These are phyloP conservation scores for Exsudoporus frostii DNA, from an alignment of 768 basidiomycete species.

Conservation along the genomic window DNA sequence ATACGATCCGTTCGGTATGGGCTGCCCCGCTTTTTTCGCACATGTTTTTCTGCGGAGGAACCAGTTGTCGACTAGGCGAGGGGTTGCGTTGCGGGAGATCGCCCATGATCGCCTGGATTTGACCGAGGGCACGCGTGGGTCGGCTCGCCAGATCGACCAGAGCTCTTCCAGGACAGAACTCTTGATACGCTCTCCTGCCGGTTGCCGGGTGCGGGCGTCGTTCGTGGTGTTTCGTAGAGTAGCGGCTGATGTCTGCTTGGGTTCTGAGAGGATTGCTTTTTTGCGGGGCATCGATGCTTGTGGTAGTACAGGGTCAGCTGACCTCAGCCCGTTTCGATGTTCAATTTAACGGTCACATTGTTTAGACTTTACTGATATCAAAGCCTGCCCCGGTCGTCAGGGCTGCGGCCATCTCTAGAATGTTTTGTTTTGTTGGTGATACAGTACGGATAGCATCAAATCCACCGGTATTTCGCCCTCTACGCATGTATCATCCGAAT, in stretches of 20 bases:
- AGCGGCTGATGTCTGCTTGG: neutral
- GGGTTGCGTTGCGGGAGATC: slow-evolving; percentile 16
- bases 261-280: neutral
- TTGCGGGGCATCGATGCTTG: slow-evolving; percentile 13
- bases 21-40: slow-evolving; percentile 24
- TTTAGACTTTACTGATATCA: neutral
- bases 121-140: slow-evolving; percentile 30
- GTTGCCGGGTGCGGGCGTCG: slow-evolving; percentile 2
- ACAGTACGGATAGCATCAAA: slow-evolving; percentile 6
- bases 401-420: neutral
- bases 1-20: slow-evolving; percentile 19
- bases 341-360: neutral
- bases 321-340: neutral
- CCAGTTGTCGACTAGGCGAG: slow-evolving; percentile 24
- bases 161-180: slow-evolving; percentile 22
- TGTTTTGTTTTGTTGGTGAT: neutral
- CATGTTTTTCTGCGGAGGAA: slow-evolving; percentile 22
- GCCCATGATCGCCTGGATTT: slow-evolving; percentile 29
- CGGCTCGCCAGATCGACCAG: slow-evolving; percentile 27
- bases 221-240: neutral
- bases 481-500: neutral
- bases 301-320: slow-evolving; percentile 7
- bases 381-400: neutral
- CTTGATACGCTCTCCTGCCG: slow-evolving; percentile 10
- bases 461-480: slow-evolving; percentile 2